Base-by-base conservation (phyloP, 208 protist genomes). In the Trichomonas vaginalis region DNA sequence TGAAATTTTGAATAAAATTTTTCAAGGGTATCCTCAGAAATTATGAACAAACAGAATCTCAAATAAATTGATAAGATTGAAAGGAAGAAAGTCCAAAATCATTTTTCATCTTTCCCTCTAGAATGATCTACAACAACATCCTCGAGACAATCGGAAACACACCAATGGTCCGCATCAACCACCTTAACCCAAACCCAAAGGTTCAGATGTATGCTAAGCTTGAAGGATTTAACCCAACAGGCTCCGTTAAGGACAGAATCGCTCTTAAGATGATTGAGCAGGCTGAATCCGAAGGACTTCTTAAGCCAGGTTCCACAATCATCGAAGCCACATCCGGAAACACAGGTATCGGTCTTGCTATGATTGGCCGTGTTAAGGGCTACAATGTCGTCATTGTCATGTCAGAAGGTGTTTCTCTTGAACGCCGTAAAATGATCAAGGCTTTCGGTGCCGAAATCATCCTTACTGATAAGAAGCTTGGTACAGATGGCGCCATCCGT, bases 221-320 rank as follows among this genome's bases (percentile, higher is more conserved):
- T 96, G 97, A 98, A 96, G 97, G 97, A 48, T 97, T 98, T 87
- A 98, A 98, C 80, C 96, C 97, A 47, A 97, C 97, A 95, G 98
- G 98, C 37, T 98, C 98, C 95, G 98, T 99, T 48, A 99, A 99
- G 98, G 99, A 99, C 96, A 97, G 99, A 47, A 99, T 99, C 96
- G 98, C 97, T 45, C 97, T 97, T 88, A 97, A 98, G 96, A 99
- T 99, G 98, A 96, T 99, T 82, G 79, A 97, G 2, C 98, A 99
- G 51, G 98, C 98, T 27, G 98, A 99, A 97, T 96, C 96, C 48
- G 96, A 90, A 51, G 99, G 98, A 35, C 88, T 97, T 32, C 98
- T 99, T n/a, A 98, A 98, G 96, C 97, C 97, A 14, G 98, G 98
- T 96, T 97, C 98, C 95, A 98, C 97, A 0, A 97, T 99, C 87